A percentile compares a stretch with the other conserved stretches of the same genome.
These are phyloP conservation scores for Brassica nigra DNA, from an alignment of 345 rosid genomes.

Conservation along the genomic window DNA sequence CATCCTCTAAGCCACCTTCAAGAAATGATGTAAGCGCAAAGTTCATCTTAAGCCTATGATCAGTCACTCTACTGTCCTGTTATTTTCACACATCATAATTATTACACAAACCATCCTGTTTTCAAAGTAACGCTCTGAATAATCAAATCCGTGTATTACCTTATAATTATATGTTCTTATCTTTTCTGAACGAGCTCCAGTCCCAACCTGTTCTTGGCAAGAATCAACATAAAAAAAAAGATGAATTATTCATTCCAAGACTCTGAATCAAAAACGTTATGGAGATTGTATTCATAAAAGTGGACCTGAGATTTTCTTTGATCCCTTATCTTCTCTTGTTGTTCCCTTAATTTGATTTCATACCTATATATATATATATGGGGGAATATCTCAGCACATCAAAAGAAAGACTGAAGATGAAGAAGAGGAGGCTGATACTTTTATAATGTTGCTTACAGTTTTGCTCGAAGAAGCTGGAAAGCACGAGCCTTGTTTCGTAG, in stretches of 20 bases:
- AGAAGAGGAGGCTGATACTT: constrained; percentile 13
- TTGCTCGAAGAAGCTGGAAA: constrained; percentile 90
- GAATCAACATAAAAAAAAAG: neutral
- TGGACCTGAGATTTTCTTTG: constrained; percentile 76
- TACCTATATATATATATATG: constrained; percentile 53
- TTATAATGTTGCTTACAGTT: constrained; percentile 58
- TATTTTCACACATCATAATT: constrained; percentile 6
- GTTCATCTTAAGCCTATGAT: constrained; percentile 93
- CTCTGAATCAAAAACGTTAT: neutral
- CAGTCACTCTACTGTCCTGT: constrained; percentile 93
- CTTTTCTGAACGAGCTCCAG: constrained; percentile 95
- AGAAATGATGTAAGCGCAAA: constrained; percentile 82
- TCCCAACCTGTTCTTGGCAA: constrained; percentile 66
- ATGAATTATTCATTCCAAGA: neutral
- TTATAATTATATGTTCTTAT: constrained; percentile 92
- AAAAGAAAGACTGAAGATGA: constrained; percentile 13
- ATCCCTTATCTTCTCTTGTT: constrained; percentile 73
- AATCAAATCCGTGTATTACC: constrained; percentile 44
- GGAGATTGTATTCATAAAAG: neutral
- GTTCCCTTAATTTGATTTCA: constrained; percentile 92
- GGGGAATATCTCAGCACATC: constrained; percentile 24
- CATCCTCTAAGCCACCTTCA: constrained; percentile 69
- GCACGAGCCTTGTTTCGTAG: constrained; percentile 75
- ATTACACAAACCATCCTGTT: neutral
- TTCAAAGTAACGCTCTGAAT: neutral